Evolutionary conservation across 148 eudicot genomes (phyloP), one percentile per base, ranked within the genome.

Genomic region (Vaccinium myrtillus): DNA sequence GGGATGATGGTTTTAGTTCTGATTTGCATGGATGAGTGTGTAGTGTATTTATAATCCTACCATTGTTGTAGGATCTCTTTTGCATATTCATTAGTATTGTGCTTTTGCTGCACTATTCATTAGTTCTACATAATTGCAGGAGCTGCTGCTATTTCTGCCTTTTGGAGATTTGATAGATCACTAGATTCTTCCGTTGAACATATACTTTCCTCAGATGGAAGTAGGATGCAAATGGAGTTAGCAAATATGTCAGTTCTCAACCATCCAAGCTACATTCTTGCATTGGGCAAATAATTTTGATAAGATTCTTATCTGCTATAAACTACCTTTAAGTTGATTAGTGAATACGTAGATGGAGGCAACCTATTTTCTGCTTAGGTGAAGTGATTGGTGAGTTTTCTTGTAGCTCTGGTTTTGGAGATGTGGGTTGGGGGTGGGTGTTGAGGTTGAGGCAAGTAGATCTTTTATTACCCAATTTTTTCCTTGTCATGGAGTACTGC

Each of bases 131-230:
- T 10, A 61, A 84, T 53, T 78, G 39, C 83, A 92, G 94, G 91
- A 55, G 81, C 82, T 91, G 91, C 88, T 80, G 81, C 56, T 63
- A 0, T 61, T 69, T 83, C 70, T 88, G 92, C 88, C 65, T 7
- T 75, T 2, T 91, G 87, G 90, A 82, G 83, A 49, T 75, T 88
- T 81, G 78, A 48, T 11, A 87, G 83, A 46, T 83, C 93, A 25
- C 59, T 89, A 67, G 89, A 87, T 82, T 87, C 90, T 81, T 81
- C 87, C 36, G 76, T 84, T 83, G 89, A 87, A 16, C 87, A 86
- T 73, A 86, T 92, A 79, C 90, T 92, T 82, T 79, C 90, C 49
- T 32, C 88, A 82, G 88, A 92, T 51, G 94, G 94, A 81, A 91
- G 81, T 85, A 89, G 86, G 88, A 90, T 92, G 84, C 93, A 91